Conservation (phyloP, 495 filamentous ascomycete genomes). For the Hypoxylon crocopeplum region DNA sequence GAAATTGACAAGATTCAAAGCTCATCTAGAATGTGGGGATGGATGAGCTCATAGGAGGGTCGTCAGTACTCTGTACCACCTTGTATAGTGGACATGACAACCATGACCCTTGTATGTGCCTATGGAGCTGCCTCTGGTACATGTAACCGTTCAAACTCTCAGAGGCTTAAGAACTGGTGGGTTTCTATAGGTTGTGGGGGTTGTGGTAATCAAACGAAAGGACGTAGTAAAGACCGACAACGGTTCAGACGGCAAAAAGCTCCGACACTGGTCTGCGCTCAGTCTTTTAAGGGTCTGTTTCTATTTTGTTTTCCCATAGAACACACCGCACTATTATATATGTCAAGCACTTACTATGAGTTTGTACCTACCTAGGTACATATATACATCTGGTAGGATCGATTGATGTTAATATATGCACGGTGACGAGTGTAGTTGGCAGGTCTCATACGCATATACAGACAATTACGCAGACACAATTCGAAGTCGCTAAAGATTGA, state of each 20-base stretch:
- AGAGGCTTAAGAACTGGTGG: slow-evolving; percentile 22
- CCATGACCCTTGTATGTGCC: too few relatives aligned
- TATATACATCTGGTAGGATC: slow-evolving; percentile 6
- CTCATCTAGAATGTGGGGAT: slow-evolving; percentile 11
- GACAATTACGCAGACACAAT: too few relatives aligned
- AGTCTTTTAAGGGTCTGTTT: slow-evolving; percentile 8
- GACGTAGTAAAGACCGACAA: slow-evolving; percentile 1
- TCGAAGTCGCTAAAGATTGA: too few relatives aligned
- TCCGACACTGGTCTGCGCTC: slow-evolving; percentile 27
- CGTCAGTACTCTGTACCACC: too few relatives aligned
- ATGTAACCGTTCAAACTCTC: too few relatives aligned
- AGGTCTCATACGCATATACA: background rate
- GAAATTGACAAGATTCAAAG: slow-evolving; percentile 22
- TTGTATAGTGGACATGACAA: background rate
- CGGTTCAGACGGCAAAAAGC: slow-evolving; percentile 30
- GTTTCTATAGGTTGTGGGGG: slow-evolving; percentile 27
- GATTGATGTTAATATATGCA: slow-evolving; percentile 22
- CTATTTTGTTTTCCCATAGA: too few relatives aligned
- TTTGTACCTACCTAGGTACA: too few relatives aligned
- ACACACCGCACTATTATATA: too few relatives aligned
- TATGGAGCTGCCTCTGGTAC: too few relatives aligned
- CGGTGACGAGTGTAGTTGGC: slow-evolving; percentile 22
- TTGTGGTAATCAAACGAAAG: slow-evolving; percentile 26
- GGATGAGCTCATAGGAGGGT: background rate
- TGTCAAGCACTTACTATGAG: too few relatives aligned